Base-by-base conservation (phyloP, 2,329 filamentous ascomycete species). In the Diplodia seriata region DNA sequence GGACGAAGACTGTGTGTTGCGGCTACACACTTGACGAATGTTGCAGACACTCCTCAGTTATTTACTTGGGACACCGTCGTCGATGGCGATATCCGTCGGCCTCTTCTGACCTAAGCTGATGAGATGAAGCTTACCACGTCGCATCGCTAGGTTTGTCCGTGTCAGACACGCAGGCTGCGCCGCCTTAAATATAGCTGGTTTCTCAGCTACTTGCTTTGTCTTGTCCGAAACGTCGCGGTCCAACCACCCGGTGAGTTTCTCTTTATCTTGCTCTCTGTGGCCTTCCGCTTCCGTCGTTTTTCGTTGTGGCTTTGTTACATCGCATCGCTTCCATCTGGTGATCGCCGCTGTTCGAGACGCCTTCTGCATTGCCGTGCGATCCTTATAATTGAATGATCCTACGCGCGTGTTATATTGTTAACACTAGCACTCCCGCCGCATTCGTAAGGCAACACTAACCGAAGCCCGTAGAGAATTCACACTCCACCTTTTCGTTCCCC, bases 71-170 rank as follows among this genome's bases (percentile, higher is more conserved):
- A 15, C 1, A 8, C 18, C 7, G 40, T 47, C 38, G 38, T 43
- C 38, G 15, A 43, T 43, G 38, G 14, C 3, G 57, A 31, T 9
- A n/a, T 11, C 33, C 29, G 29, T 23, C 29, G 59, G 12, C 18
- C 43, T 62, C 59, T 51, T 62, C 59, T 62, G 59, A 62, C 59
- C 59, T 62, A 62, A 62, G 59, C 59, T 62, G 59, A 62, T 62
- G 59, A 31, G 47, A 47, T 62, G 59, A 62, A 62, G 59, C 59
- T 62, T 62, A 62, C 43, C 23, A 51, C 50, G 59, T 62, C 43
- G 59, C 59, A 62, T 50, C 59, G 26, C 43, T 20, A 14, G 40
- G 14, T 38, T 61, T 61, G 57, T 43, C 36, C 23, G 55, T 57
- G 57, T 62, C 57, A 62, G 57, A 62, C 43, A 50, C 57, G 57